Base-by-base conservation (phyloP, 2,329 filamentous ascomycete species). In the Incumbomyces delicatus region DNA sequence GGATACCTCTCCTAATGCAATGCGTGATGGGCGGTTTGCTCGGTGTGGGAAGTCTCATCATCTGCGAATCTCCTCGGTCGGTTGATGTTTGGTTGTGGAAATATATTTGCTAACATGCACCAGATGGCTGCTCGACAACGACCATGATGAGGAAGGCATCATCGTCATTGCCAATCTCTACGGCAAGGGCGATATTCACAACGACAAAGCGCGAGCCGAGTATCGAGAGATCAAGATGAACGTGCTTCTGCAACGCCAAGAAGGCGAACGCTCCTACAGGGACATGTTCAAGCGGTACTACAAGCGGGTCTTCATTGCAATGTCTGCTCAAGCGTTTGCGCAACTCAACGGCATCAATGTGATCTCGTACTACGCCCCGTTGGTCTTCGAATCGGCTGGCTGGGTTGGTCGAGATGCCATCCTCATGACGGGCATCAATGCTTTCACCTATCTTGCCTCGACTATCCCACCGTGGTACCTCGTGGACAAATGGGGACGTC, bases 181-280 rank as follows among this genome's bases (percentile, higher is more conserved):
- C 60, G 92, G 92, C 46, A 87, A 85, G 61, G 92, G 92, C 50
- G 92, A 98, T 63, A 89, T 96, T 51, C 89, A 95, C 67, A 86
- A 95, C 63, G 71, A 83, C 49, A 92, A 94, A 66, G 92, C 92
- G 1, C 81, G 89, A 49, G 89, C 95, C 47, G 92, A 98, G 66
- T 98, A 94, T 67, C 86, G 90, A 58, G 92, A 96, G 61, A 98
- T 98, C 71, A 98, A 98, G 73, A 95, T 95, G 87, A 83, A 90
- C 59, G 92, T 98, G 27, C 77, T 98, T 30, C 73, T 96, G 18
- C 83, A 90, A 64, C 85, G 92, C 43, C 88, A 95, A 68, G 92
- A 98, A 68, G 92, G 92, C 57, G 92, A 96, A 69, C 79, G 92
- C 56, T 81, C 85, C 0, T 98, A 96, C 65, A 58, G 66, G 33